Percentiles rank a stretch among this genome's conserved stretches.
These are phyloP conservation scores for Erysiphe pisi DNA, from an alignment of 2,329 filamentous ascomycete genomes.

Conservation along the genomic window DNA sequence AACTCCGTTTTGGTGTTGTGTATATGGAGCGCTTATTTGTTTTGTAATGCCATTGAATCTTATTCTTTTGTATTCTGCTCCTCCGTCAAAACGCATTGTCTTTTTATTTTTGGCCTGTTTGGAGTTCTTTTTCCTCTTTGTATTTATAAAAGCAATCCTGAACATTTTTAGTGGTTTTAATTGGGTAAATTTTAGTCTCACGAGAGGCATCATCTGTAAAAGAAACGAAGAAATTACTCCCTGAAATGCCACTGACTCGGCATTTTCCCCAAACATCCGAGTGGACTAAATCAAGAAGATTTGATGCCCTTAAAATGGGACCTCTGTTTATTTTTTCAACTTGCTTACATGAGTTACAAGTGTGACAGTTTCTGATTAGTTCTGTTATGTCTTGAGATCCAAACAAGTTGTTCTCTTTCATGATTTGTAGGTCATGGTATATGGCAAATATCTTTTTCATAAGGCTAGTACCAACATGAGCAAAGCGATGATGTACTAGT, in stretches of 20 bases:
- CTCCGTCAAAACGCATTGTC: neutral
- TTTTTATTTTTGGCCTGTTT: neutral
- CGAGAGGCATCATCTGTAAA: constrained; percentile 14
- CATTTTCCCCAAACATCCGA: constrained; percentile 9
- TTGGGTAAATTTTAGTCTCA: neutral
- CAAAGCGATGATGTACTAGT: neutral
- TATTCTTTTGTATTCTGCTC: neutral
- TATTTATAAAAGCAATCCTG: neutral
- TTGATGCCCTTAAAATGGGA: neutral
- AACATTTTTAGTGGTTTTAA: neutral
- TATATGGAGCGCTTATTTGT: neutral
- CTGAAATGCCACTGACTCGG: neutral
- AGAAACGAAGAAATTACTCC: neutral
- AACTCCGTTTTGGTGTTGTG: too few relatives aligned
- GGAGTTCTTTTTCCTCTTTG: neutral
- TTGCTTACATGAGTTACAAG: neutral
- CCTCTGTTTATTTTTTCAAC: neutral
- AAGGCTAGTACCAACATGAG: neutral
- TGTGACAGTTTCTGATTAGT: neutral
- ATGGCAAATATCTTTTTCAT: neutral
- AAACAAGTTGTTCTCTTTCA: neutral
- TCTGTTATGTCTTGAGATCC: neutral
- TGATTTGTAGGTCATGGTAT: neutral
- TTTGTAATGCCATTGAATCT: neutral
- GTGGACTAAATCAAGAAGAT: neutral